Evolutionary conservation across 1,284 basidiomycete species (phyloP), one percentile per base, ranked within the genome.

Genomic region (Dichomitus squalens): DNA sequence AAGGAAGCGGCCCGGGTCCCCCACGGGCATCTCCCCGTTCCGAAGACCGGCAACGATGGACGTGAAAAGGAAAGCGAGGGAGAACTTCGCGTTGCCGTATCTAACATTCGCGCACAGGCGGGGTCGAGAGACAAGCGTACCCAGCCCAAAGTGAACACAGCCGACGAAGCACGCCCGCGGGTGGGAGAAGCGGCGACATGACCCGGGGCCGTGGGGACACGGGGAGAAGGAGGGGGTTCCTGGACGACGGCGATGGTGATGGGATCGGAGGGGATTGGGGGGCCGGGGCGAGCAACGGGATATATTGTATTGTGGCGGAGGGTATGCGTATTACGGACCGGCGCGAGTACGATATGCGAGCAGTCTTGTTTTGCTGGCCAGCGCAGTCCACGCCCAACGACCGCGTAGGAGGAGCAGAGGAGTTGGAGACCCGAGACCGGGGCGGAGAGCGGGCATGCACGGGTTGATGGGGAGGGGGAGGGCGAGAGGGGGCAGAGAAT

Each of bases 271-370:
- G 56, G 43, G 43, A 18, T 29, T 20, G 27, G 46, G 25, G 44
- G 23, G 41, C 25, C 3, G 21, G 35, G 16, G 38, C 47, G 9
- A n/a, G 36, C 11, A 11, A 29, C 38, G 39, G 61, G 61, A 60
- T 60, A 63, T 60, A 55, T 52, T 48, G 44, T 20, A 20, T 18
- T 27, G 35, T 47, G 54, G 36, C 44, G 7, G 55, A 46, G 58
- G 58, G 58, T 60, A 60, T 60, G 53, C 49, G 46, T 51, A 63
- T 60, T 63, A 58, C 27, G 53, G 49, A 38, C 49, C 44, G 31
- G 40, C 41, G 48, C 40, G 34, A 21, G 23, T 50, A 57, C 46
- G 47, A 38, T 55, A 58, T 52, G 46, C 33, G 38, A 25, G 41
- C 39, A 48, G 8, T 51, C 46, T 23, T 52, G n/a, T 48, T 40